Conservation (phyloP, 2,329 filamentous ascomycete genomes). For the Trichoderma harzianum region DNA sequence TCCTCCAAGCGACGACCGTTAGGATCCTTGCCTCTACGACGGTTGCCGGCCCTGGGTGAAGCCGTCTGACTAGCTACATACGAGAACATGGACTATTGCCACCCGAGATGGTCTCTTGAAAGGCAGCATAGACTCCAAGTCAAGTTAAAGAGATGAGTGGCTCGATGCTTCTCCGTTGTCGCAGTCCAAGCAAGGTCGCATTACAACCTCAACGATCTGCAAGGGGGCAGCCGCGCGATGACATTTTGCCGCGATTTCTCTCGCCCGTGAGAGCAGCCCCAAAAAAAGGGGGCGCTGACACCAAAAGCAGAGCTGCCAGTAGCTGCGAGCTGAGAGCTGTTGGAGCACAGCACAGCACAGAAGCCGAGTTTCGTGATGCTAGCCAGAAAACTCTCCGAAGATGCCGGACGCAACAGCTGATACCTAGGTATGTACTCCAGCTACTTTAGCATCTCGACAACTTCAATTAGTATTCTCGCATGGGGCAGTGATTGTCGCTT, state of each 20-base stretch:
- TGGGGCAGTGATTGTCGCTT: background rate
- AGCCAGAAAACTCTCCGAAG: slow-evolving; percentile 10
- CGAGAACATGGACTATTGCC: background rate
- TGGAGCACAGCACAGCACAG: background rate
- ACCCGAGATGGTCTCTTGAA: background rate
- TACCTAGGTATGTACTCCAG: background rate
- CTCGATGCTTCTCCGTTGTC: background rate
- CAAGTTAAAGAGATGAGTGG: background rate
- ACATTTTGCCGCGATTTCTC: background rate
- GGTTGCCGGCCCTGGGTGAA: background rate
- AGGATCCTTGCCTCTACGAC: background rate
- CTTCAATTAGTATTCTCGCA: background rate
- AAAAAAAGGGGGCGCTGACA: slow-evolving; percentile 10
- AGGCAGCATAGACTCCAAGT: background rate
- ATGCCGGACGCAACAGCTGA: background rate
- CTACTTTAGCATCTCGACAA: background rate
- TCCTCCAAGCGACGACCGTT: background rate
- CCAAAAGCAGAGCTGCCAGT: background rate
- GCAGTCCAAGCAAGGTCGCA: background rate
- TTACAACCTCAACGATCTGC: background rate
- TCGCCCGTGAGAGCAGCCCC: background rate
- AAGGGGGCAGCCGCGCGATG: slow-evolving; percentile 10
- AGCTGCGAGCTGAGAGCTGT: background rate
- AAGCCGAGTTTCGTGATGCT: background rate
- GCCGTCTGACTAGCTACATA: background rate